These are phyloP conservation scores for Nematocida displodere DNA, from an alignment of 371 early-diverging fungal genomes.

Conservation along the genomic window DNA sequence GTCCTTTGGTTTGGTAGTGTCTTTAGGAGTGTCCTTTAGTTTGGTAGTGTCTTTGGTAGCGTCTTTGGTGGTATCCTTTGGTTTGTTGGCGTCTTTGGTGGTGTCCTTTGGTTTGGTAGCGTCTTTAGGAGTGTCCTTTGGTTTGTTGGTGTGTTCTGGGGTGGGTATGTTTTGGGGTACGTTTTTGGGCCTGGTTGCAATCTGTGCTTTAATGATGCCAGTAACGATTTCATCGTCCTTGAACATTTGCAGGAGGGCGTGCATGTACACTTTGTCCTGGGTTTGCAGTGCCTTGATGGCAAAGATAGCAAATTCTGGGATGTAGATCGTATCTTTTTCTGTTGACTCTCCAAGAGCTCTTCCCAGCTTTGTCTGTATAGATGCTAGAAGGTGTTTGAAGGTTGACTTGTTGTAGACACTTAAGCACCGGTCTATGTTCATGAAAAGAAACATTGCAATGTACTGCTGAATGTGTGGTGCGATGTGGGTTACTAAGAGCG, in stretches of 20 bases:
- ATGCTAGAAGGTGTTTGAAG: background rate
- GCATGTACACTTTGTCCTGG: conserved; percentile 20
- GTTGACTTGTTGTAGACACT: background rate
- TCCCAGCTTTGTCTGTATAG: conserved; percentile 8
- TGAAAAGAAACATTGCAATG: background rate
- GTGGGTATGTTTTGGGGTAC: too few species aligned
- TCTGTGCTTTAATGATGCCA: background rate
- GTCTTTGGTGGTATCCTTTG: too few species aligned
- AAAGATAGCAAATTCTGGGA: conserved; percentile 5
- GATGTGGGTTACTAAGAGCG: background rate
- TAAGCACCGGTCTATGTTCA: conserved; percentile 13
- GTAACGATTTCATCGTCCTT: background rate
- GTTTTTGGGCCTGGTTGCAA: too few species aligned
- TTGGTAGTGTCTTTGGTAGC: too few species aligned
- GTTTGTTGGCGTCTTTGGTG: too few species aligned
- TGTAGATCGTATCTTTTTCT: background rate
- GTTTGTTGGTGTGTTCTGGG: too few species aligned
- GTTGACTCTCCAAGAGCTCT: too few species aligned
- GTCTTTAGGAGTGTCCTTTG: too few species aligned
- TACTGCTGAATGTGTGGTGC: background rate
- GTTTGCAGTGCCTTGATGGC: conserved; percentile 1
- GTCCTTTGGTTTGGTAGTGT: too few species aligned
- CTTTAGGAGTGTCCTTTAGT: too few species aligned
- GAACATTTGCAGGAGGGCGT: conserved; percentile 14
- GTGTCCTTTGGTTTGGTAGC: too few species aligned